A percentile compares a stretch with the other conserved stretches of the same genome.
phyloP scores from a whole-genome alignment of 768 basidiomycete species.

The Mycena epipterygia region DNA sequence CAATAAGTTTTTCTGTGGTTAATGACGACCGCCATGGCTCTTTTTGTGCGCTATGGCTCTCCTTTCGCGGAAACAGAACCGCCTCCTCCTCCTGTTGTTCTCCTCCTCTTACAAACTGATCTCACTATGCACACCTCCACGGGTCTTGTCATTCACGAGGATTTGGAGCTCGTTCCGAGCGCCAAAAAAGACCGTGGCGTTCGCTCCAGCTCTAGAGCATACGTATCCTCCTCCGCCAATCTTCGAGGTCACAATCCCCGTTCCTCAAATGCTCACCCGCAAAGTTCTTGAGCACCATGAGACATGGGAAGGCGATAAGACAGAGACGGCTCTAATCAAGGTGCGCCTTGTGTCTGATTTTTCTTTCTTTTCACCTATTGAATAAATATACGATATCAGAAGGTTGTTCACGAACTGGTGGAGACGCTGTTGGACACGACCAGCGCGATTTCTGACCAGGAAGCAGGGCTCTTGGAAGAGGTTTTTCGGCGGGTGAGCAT shows the following conservation, averaged over 20 bases:
- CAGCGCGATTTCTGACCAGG: constrained; percentile 11
- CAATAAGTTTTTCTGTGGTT: neutral
- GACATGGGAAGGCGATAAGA: neutral
- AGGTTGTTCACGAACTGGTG: constrained; percentile 10
- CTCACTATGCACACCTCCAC: constrained; percentile 13
- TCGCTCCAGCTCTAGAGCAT: constrained; percentile 5
- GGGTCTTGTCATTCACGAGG: constrained; percentile 28
- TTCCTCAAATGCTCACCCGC: neutral
- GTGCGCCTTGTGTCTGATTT: constrained; percentile 8
- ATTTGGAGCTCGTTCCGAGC: constrained; percentile 11
- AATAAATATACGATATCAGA: constrained; percentile 23
- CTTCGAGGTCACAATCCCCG: constrained; percentile 1
- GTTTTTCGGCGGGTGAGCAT: constrained; percentile 16
- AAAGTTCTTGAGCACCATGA: constrained; percentile 1
- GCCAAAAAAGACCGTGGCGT: constrained; percentile 17
- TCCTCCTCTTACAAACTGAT: constrained; percentile 26
- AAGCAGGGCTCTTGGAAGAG: neutral
- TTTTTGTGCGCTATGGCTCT: constrained; percentile 4
- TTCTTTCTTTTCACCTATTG: constrained; percentile 13
- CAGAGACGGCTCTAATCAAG: constrained; percentile 16
- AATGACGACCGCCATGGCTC: constrained; percentile 23
- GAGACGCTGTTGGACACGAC: constrained; percentile 24
- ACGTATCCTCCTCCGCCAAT: constrained; percentile 28
- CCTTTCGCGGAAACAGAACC: constrained; percentile 27
- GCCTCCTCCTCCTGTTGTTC: constrained; percentile 27